These are phyloP conservation scores for Ophiorrhiza pumila DNA, from an alignment of 257 asterid species.

Conservation along the genomic window DNA sequence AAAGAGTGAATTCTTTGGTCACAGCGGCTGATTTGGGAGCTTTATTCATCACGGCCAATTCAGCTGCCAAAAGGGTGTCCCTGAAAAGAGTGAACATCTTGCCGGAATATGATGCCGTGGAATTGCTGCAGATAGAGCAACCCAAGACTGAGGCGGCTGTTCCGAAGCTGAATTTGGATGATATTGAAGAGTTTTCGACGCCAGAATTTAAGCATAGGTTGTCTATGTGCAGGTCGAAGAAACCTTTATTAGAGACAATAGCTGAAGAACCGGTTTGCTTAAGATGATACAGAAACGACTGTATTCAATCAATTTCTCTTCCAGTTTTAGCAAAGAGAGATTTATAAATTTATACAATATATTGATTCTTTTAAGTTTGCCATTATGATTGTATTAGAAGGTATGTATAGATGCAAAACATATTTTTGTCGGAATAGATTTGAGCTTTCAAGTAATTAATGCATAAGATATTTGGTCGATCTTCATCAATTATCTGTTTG, in stretches of 20 bases:
- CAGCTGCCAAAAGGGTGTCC: slow-evolving; percentile 43
- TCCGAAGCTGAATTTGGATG: slow-evolving; percentile 60
- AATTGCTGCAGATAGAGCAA: slow-evolving; percentile 2
- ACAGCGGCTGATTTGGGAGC: slow-evolving; percentile 69
- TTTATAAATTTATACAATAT: background rate
- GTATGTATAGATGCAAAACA: background rate
- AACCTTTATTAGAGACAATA: slow-evolving; percentile 84
- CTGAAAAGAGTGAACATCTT: slow-evolving; percentile 39
- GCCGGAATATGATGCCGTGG: slow-evolving; percentile 47
- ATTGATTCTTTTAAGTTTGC: background rate
- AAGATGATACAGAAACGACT: slow-evolving; percentile 14
- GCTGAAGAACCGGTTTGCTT: slow-evolving; percentile 50
- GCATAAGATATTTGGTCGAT: background rate
- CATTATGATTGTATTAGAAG: background rate
- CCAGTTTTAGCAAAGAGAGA: slow-evolving; percentile 15
- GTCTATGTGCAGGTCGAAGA: slow-evolving; percentile 72
- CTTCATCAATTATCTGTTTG: background rate
- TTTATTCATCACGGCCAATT: slow-evolving; percentile 56
- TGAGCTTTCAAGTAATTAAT: background rate
- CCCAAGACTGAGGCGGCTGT: background rate
- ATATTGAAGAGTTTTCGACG: slow-evolving; percentile 48
- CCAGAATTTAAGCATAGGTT: slow-evolving; percentile 54
- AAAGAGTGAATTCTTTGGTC: slow-evolving; percentile 51
- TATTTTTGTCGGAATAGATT: background rate
- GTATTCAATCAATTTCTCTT: slow-evolving; percentile 5